Evolutionary conservation across 164 flowering plant genomes (phyloP).

Genomic region (Macadamia tetraphylla): DNA sequence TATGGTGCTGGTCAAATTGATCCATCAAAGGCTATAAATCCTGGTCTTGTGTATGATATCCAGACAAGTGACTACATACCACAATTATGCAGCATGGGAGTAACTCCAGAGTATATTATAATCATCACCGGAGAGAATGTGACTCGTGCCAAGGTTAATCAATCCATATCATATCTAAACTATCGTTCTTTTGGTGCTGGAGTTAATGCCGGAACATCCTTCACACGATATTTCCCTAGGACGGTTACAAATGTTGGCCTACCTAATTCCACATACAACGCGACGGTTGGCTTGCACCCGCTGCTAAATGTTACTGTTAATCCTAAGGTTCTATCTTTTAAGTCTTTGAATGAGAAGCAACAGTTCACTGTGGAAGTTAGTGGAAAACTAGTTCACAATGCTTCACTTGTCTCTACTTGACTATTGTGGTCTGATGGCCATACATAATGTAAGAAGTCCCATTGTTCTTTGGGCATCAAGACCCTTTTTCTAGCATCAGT

Average conservation of each 20-base stretch:
- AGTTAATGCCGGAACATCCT: not conserved
- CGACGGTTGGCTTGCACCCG: not conserved
- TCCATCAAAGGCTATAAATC: not conserved
- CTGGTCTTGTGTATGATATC: not conserved
- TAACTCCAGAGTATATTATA: no score
- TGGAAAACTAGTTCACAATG: not conserved
- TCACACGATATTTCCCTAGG: slow-evolving; percentile 7
- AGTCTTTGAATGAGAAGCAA: slow-evolving; percentile 5
- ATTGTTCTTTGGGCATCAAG: no score
- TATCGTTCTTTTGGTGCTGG: slow-evolving; percentile 16
- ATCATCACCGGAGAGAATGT: no score
- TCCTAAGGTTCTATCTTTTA: slow-evolving; percentile 4
- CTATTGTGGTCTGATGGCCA: slow-evolving; percentile 5
- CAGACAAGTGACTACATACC: not conserved
- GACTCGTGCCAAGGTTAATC: no score
- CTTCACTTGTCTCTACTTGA: not conserved
- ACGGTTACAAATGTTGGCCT: slow-evolving; percentile 26
- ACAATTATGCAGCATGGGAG: not conserved
- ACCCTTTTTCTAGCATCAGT: no score
- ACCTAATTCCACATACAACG: slow-evolving; percentile 16
- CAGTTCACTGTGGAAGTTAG: slow-evolving; percentile 1
- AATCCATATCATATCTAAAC: slow-evolving; percentile 4
- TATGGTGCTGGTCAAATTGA: not conserved
- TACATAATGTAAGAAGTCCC: not conserved
- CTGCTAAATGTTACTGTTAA: not conserved